Base-by-base conservation (phyloP, 1,284 basidiomycete species). In the Naganishia sp. region DNA sequence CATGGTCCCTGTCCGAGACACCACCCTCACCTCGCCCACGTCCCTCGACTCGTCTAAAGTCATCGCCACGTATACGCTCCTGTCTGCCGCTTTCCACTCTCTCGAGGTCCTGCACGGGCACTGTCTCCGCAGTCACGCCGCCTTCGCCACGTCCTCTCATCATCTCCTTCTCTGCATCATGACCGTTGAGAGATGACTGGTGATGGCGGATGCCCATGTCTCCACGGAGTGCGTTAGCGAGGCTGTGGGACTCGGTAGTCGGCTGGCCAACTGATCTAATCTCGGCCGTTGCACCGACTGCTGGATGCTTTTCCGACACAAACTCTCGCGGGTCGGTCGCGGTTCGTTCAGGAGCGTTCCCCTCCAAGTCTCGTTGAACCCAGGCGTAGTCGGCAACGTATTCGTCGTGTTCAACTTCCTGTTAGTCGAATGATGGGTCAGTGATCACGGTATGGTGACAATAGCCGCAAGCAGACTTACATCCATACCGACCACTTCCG, bases 401-500 rank as follows among this genome's bases (percentile, higher is more conserved):
- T 69, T 80, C 79, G 68, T 77, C 77, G 56, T 78, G 72, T 66
- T 80, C 77, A 45, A 77, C 73, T 68, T 79, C 78, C 72, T 72
- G 52, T 42, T 63, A 47, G 5, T 46, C 41, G 6, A 49, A 67
- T 41, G 35, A 41, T 50, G 21, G 13, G 50, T 55, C 45, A 43
- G 25, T 11, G 21, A 46, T 39, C 35, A 39, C 35, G 35, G 2
- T 39, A 9, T n/a, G 42, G 15, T 35, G 21, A 45, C 15, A 11
- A 45, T 28, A 31, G 21, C 39, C n/a, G 43, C 45, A 7, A n/a
- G 23, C 25, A 60, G 17, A 28, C 85, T 70, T 71, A 90, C 88
- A 77, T 97, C 93, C 85, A 95, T 89, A 57, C 93, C 93, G 61
- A 92, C 83, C 65, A 84, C 85, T 82, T 96, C 92, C 41, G 86